These are phyloP conservation scores for Acanthamoeba quina DNA, from an alignment of 208 protist genomes.

Conservation along the genomic window DNA sequence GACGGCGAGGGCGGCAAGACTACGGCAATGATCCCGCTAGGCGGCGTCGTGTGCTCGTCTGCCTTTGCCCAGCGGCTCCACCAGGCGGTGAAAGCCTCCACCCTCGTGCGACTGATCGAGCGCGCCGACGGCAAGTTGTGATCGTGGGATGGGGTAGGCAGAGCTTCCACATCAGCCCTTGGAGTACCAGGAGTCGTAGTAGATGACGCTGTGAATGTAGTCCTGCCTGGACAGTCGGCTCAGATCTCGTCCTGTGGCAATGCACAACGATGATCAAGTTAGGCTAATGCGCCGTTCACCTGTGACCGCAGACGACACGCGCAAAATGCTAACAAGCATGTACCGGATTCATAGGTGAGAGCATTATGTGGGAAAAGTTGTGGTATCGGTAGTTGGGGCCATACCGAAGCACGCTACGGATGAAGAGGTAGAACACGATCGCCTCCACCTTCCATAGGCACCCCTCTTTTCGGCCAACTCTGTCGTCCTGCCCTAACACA, in stretches of 20 bases:
- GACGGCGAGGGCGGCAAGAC: too few relatives aligned
- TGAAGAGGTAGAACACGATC: slow-evolving; percentile 73
- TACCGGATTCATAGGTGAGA: slow-evolving; percentile 11
- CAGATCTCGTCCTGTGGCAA: neutral
- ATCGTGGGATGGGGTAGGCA: too few relatives aligned
- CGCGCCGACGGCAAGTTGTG: too few relatives aligned
- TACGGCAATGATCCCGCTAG: too few relatives aligned
- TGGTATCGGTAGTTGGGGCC: slow-evolving; percentile 60
- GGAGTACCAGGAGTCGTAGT: neutral
- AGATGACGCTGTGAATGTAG: slow-evolving; percentile 38
- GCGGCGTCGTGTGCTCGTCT: too few relatives aligned
- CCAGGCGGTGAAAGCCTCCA: too few relatives aligned
- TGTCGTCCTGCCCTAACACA: too few relatives aligned
- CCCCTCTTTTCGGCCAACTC: too few relatives aligned
- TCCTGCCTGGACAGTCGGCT: neutral
- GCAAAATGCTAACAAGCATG: neutral
- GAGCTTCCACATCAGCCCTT: too few relatives aligned
- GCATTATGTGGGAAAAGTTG: neutral
- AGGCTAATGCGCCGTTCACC: neutral
- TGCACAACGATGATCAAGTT: neutral
- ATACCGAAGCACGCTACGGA: slow-evolving; percentile 69
- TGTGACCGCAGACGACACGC: too few relatives aligned
- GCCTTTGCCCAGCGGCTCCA: too few relatives aligned
- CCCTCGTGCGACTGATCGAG: too few relatives aligned
- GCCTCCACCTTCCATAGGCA: neutral